Evolutionary conservation across 2,329 filamentous ascomycete species (phyloP).

Genomic region (Arachnomyces sp.): DNA sequence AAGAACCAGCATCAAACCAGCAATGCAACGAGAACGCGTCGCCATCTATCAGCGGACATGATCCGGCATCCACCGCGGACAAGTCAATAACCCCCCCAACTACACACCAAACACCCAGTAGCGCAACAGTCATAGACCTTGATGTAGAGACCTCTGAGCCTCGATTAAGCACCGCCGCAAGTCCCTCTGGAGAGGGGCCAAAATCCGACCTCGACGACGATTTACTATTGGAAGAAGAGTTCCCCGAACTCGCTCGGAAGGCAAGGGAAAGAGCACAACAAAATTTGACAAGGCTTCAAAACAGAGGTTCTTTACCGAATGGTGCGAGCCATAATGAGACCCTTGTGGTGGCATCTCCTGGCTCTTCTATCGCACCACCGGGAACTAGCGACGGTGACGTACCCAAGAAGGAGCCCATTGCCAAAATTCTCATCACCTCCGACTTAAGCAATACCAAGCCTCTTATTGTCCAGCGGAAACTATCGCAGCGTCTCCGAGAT

Average conservation of each 20-base stretch:
- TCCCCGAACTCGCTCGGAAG: slow-evolving; percentile 34
- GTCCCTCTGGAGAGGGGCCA: no score
- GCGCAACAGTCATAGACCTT: slow-evolving; percentile 1
- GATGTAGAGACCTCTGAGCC: slow-evolving; percentile 17
- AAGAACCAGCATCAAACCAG: no score
- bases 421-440: slow-evolving; percentile 63
- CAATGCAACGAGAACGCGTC: no score
- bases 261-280: slow-evolving; percentile 32
- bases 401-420: slow-evolving; percentile 39
- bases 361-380: slow-evolving; percentile 12
- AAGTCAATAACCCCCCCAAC: slow-evolving; percentile 7
- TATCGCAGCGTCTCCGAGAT: slow-evolving; percentile 60
- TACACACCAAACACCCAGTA: not conserved
- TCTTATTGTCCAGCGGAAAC: slow-evolving; percentile 58
- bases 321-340: slow-evolving; percentile 5
- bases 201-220: slow-evolving; percentile 15
- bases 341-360: slow-evolving; percentile 5
- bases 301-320: slow-evolving; percentile 7
- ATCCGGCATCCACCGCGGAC: slow-evolving; percentile 6
- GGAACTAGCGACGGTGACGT: not conserved
- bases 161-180: slow-evolving; percentile 24
- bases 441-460: slow-evolving; percentile 53
- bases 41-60: no score
- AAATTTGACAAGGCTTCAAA: slow-evolving; percentile 1
- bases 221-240: slow-evolving; percentile 34